Conservation (phyloP, 345 rosid genomes). For the Populus pruinosa region DNA sequence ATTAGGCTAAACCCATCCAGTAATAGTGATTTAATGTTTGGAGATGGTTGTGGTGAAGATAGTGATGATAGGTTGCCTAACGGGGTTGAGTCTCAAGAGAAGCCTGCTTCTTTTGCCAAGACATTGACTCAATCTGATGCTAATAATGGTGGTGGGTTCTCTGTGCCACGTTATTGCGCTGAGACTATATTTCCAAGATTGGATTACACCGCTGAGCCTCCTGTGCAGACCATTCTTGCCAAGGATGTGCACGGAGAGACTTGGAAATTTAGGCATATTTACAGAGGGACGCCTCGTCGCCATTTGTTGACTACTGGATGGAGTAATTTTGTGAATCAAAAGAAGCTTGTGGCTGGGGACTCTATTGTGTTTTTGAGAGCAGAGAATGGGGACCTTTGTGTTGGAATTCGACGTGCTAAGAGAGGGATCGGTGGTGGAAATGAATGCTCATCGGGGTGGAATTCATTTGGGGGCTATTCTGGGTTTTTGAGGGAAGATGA, state of each 20-base stretch:
- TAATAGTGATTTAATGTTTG: constrained; percentile 30
- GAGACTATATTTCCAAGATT: constrained; percentile 88
- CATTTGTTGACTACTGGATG: constrained; percentile 96
- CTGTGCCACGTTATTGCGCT: constrained; percentile 97
- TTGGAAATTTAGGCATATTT: constrained; percentile 96
- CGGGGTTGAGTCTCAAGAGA: constrained; percentile 46
- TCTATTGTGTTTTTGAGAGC: constrained; percentile 84
- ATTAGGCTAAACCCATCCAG: constrained; percentile 53
- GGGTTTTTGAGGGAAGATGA: constrained; percentile 59
- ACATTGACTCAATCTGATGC: constrained; percentile 96
- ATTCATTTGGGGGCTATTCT: constrained; percentile 52
- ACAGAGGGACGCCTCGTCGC: constrained; percentile 91
- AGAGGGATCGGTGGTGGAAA: constrained; percentile 69
- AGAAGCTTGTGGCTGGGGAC: constrained; percentile 96
- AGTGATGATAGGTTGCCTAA: constrained; percentile 31
- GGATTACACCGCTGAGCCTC: constrained; percentile 86
- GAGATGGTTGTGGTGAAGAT: constrained; percentile 26
- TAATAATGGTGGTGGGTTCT: constrained; percentile 97
- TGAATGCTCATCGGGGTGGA: constrained; percentile 71
- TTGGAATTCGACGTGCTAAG: constrained; percentile 83
- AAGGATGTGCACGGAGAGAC: constrained; percentile 88
- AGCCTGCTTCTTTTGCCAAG: constrained; percentile 88
- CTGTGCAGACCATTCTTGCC: constrained; percentile 88
- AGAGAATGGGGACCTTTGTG: constrained; percentile 85
- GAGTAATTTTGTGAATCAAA: constrained; percentile 97